Evolutionary conservation across 2,329 filamentous ascomycete species (phyloP).

Genomic region (Fusarium stilboides): DNA sequence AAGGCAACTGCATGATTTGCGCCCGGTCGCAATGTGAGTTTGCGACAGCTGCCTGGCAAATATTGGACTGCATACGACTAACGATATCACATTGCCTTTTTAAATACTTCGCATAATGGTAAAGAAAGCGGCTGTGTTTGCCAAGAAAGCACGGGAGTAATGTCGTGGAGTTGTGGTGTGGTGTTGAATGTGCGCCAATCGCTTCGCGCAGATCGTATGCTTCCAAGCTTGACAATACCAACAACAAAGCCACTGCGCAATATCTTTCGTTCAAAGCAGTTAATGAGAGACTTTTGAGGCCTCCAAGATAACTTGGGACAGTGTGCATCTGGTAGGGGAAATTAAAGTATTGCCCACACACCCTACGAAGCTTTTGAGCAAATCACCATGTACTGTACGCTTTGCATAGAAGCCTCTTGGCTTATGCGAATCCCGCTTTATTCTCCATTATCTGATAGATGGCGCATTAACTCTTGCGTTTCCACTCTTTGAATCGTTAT

Average conservation of each 20-base stretch:
- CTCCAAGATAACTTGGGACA: too few relatives aligned
- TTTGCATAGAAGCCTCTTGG: too few relatives aligned
- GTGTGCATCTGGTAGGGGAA: too few relatives aligned
- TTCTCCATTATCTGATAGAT: neutral
- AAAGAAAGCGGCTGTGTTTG: neutral
- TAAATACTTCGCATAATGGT: neutral
- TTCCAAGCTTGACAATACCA: neutral
- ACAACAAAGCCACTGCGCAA: too few relatives aligned
- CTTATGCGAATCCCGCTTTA: too few relatives aligned
- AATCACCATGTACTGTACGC: too few relatives aligned
- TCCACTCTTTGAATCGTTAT: neutral
- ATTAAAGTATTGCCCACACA: too few relatives aligned
- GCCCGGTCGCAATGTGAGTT: neutral
- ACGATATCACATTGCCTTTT: neutral
- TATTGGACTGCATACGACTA: neutral
- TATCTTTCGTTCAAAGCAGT: too few relatives aligned
- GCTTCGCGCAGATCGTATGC: neutral
- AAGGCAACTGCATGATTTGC: neutral
- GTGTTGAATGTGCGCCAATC: neutral
- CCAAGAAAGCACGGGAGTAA: neutral
- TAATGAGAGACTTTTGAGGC: too few relatives aligned
- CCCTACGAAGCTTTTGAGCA: too few relatives aligned
- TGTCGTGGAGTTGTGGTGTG: neutral
- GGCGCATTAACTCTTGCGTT: neutral
- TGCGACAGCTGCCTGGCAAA: neutral